Conservation (phyloP, 768 basidiomycete genomes). For the Mycena maculata region DNA sequence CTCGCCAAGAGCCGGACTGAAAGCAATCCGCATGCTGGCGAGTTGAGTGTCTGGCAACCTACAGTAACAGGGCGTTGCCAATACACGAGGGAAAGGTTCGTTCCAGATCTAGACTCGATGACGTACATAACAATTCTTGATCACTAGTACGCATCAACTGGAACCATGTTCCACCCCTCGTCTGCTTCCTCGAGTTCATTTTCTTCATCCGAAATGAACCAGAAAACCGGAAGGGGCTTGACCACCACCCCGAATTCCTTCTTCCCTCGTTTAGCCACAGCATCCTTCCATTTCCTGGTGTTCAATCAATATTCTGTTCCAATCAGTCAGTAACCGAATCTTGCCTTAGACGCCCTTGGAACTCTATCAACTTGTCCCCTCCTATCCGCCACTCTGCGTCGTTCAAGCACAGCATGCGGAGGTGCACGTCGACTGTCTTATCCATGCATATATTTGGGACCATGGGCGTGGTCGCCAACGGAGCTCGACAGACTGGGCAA, state of each 20-base stretch:
- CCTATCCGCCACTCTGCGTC: conserved; percentile 55
- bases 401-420: conserved; percentile 57
- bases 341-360: conserved; percentile 66
- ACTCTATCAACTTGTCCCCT: conserved; percentile 58
- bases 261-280: conserved; percentile 42
- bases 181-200: conserved; percentile 31
- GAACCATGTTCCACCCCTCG: background rate
- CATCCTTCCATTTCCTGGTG: conserved; percentile 52
- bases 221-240: background rate
- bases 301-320: conserved; percentile 17
- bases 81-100: too few species aligned
- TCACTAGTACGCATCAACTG: background rate
- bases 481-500: conserved; percentile 72
- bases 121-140: too few species aligned
- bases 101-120: too few species aligned
- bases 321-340: conserved; percentile 36
- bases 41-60: background rate
- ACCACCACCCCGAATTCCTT: background rate
- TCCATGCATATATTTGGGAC: conserved; percentile 76
- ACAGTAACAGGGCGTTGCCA: conserved; percentile 10
- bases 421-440: conserved; percentile 67
- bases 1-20: conserved; percentile 53
- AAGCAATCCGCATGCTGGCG: conserved; percentile 49
- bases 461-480: conserved; percentile 58
- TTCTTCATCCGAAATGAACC: conserved; percentile 20